phyloP scores from a whole-genome alignment of 75 land plant species.

The Pinus albicaulis region DNA sequence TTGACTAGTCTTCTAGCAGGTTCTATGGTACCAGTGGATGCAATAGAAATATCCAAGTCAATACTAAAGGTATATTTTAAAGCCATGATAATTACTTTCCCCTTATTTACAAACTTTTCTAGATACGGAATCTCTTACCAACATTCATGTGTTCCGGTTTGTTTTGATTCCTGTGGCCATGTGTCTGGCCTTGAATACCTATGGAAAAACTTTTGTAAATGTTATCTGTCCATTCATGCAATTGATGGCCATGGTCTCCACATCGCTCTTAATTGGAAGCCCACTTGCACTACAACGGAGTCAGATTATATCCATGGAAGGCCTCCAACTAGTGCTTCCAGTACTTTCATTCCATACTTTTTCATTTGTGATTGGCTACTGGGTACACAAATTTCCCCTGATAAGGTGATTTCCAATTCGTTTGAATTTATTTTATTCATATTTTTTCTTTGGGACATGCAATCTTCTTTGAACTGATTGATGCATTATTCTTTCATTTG shows the following conservation, averaged over 20 bases:
- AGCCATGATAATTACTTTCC: not conserved
- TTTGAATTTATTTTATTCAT: too few relatives aligned
- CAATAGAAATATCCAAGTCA: slow-evolving; percentile 88
- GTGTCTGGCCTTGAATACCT: slow-evolving; percentile 79
- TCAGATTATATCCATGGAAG: slow-evolving; percentile 67
- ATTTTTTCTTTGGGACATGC: too few relatives aligned
- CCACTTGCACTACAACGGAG: slow-evolving; percentile 80
- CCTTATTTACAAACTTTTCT: not conserved
- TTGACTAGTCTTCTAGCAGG: slow-evolving; percentile 85
- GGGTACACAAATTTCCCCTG: slow-evolving; percentile 64
- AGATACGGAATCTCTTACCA: not conserved
- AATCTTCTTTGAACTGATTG: too few relatives aligned
- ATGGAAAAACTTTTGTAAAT: slow-evolving; percentile 83
- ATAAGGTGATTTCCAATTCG: not conserved
- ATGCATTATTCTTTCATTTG: not conserved
- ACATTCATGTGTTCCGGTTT: slow-evolving; percentile 45
- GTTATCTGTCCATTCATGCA: slow-evolving; percentile 84
- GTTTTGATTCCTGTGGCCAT: slow-evolving; percentile 77
- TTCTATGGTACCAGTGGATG: slow-evolving; percentile 97
- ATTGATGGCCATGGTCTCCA: slow-evolving; percentile 91
- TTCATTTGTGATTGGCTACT: slow-evolving; percentile 84
- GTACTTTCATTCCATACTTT: slow-evolving; percentile 72
- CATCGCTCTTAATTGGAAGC: slow-evolving; percentile 94
- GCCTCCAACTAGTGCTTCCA: slow-evolving; percentile 65
- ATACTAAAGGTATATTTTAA: slow-evolving; percentile 69